These are phyloP conservation scores for Clarireedia hainanense DNA, from an alignment of 2,329 filamentous ascomycete species.

Conservation along the genomic window DNA sequence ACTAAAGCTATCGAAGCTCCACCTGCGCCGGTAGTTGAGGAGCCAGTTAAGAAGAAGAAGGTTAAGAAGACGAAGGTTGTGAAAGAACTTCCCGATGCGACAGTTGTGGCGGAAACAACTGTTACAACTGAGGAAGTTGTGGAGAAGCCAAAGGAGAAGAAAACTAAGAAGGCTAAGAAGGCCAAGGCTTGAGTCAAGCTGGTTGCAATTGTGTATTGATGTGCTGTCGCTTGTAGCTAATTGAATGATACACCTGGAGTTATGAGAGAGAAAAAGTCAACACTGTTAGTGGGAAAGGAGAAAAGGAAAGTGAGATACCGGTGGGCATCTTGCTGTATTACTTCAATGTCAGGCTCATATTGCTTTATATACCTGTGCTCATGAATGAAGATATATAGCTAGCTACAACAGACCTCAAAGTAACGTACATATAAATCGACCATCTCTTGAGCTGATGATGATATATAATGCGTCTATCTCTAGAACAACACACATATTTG, in stretches of 20 bases:
- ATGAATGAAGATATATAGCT: too few relatives aligned
- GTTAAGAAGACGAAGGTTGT: slow-evolving; percentile 17
- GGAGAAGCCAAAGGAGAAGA: slow-evolving; percentile 13
- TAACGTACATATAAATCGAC: too few relatives aligned
- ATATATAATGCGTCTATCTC: too few relatives aligned
- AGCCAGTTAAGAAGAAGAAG: slow-evolving; percentile 18
- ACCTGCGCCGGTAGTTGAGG: slow-evolving; percentile 8
- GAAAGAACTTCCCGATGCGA: slow-evolving; percentile 9
- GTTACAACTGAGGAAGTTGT: slow-evolving; percentile 35
- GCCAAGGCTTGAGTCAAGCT: slow-evolving; percentile 10
- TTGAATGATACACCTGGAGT: not conserved
- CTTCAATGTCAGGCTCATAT: not conserved
- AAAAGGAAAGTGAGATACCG: not conserved
- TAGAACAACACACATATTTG: not conserved
- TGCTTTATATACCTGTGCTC: too few relatives aligned
- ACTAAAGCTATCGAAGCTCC: slow-evolving; percentile 28
- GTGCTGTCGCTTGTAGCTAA: too few relatives aligned
- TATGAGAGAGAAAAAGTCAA: not conserved
- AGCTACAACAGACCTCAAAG: too few relatives aligned
- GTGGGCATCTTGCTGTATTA: not conserved
- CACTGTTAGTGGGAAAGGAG: not conserved
- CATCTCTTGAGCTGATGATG: too few relatives aligned
- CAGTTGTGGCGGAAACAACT: slow-evolving; percentile 25
- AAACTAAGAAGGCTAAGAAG: slow-evolving; percentile 30
- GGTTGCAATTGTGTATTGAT: too few relatives aligned